A percentile compares a stretch with the other conserved stretches of the same genome.
These are phyloP conservation scores for Colletotrichum acutatum DNA, from an alignment of 2,329 filamentous ascomycete species.

Conservation along the genomic window DNA sequence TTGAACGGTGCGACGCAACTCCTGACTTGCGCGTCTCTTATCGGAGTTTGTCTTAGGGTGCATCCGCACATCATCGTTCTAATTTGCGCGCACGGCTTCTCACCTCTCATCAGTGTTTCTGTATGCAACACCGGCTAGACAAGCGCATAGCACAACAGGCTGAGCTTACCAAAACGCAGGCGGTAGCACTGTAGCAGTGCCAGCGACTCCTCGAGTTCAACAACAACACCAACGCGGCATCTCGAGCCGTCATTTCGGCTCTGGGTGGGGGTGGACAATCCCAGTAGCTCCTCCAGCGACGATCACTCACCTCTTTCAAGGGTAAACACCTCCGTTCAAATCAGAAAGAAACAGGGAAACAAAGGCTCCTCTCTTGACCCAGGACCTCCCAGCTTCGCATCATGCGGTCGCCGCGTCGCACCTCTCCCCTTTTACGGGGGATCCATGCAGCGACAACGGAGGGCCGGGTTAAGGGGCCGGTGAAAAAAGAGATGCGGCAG, in stretches of 20 bases:
- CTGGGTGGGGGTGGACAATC: not conserved
- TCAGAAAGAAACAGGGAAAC: constrained; percentile 29
- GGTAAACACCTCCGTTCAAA: constrained; percentile 22
- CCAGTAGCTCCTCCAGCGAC: constrained; percentile 7
- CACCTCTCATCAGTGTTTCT: constrained; percentile 1
- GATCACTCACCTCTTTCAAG: constrained; percentile 13
- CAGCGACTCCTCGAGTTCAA: not conserved
- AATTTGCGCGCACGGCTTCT: not conserved
- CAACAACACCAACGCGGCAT: not conserved
- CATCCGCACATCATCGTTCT: not conserved
- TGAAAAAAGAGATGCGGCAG: constrained; percentile 23
- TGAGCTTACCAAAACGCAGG: not conserved
- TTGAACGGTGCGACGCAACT: not conserved
- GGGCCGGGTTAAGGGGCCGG: constrained; percentile 30
- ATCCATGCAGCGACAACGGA: constrained; percentile 26
- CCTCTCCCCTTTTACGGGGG: constrained; percentile 26
- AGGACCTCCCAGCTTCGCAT: constrained; percentile 21
- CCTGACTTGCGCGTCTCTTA: constrained; percentile 16
- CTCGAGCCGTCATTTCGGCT: constrained; percentile 28
- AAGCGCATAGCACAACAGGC: not conserved
- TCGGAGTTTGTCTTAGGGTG: not conserved
- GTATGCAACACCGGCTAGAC: not conserved
- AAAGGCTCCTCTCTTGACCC: not conserved
- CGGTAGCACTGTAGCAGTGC: no score
- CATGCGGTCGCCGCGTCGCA: constrained; percentile 21